A percentile compares a stretch with the other conserved stretches of the same genome.
Evolutionary conservation across 2,329 filamentous ascomycete species (phyloP).

Genomic region (Penicillium expansum): DNA sequence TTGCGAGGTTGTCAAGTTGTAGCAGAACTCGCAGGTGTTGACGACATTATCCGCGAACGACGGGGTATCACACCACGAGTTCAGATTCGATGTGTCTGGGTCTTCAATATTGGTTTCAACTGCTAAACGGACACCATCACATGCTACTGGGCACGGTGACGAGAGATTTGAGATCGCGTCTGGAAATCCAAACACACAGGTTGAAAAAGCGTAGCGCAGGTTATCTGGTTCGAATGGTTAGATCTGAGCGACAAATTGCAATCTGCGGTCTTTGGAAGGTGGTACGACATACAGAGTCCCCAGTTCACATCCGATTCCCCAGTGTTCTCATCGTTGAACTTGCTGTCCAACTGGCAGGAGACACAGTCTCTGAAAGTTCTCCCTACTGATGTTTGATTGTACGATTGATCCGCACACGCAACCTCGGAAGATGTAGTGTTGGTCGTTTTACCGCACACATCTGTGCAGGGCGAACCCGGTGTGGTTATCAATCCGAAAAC

Average conservation of each 20-base stretch:
- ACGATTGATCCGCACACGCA: conserved; percentile 42
- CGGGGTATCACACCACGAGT: conserved; percentile 39
- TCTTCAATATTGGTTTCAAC: conserved; percentile 31
- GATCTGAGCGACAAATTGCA: not conserved
- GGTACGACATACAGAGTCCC: conserved; percentile 43
- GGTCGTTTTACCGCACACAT: conserved; percentile 30
- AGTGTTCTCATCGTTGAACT: conserved; percentile 30
- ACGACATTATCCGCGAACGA: conserved; percentile 43
- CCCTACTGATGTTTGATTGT: conserved; percentile 33
- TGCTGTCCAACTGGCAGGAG: conserved; percentile 43
- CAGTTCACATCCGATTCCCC: conserved; percentile 46
- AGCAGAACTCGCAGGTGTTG: conserved; percentile 44
- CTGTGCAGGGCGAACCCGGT: conserved; percentile 40
- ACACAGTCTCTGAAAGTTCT: conserved; percentile 42
- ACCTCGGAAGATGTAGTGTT: conserved; percentile 44
- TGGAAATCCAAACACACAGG: conserved; percentile 45
- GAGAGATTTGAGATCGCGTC: conserved; percentile 37
- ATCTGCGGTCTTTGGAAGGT: not conserved
- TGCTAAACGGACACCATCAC: conserved; percentile 34
- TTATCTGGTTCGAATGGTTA: conserved; percentile 36
- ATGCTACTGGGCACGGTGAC: conserved; percentile 46
- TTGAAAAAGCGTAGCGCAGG: conserved; percentile 45
- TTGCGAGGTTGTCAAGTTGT: conserved; percentile 42
- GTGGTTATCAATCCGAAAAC: conserved; percentile 33
- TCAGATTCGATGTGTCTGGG: conserved; percentile 30